These are phyloP conservation scores for Trichoderma sp. DNA, from an alignment of 2,329 filamentous ascomycete genomes.

Conservation along the genomic window DNA sequence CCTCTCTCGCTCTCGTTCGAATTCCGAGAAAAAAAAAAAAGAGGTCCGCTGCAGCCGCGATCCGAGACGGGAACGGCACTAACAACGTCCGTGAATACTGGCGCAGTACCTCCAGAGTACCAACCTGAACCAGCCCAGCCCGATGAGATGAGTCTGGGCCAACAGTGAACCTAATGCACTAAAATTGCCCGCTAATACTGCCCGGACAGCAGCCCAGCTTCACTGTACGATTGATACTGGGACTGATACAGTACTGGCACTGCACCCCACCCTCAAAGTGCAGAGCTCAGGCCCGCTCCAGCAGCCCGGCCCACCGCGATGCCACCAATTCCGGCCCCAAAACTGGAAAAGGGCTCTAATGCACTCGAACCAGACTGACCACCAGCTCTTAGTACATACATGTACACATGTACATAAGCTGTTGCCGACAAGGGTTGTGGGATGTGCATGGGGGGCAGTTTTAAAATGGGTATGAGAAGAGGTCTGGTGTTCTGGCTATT, in stretches of 20 bases:
- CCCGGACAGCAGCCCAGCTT: not conserved
- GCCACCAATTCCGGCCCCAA: not conserved
- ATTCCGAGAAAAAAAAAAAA: not conserved
- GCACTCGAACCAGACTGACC: not conserved
- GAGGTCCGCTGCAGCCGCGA: slow-evolving; percentile 12
- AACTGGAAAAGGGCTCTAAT: not conserved
- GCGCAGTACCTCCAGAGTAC: not conserved
- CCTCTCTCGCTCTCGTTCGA: not conserved
- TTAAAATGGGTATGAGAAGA: not conserved
- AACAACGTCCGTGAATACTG: not conserved
- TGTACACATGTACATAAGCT: not conserved
- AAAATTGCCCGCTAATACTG: not conserved
- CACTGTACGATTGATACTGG: not conserved
- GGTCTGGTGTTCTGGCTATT: not conserved
- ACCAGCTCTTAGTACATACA: not conserved
- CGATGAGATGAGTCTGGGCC: not conserved
- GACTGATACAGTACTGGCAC: not conserved
- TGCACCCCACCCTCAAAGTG: not conserved
- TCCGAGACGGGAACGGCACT: not conserved
- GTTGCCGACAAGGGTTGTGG: not conserved
- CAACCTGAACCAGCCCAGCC: not conserved
- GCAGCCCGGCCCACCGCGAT: not conserved
- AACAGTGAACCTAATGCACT: not conserved
- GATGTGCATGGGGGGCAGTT: not conserved
- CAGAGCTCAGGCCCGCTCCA: not conserved